These are phyloP conservation scores for Hippophae rhamnoides DNA, from an alignment of 306 rosid species.

Conservation along the genomic window DNA sequence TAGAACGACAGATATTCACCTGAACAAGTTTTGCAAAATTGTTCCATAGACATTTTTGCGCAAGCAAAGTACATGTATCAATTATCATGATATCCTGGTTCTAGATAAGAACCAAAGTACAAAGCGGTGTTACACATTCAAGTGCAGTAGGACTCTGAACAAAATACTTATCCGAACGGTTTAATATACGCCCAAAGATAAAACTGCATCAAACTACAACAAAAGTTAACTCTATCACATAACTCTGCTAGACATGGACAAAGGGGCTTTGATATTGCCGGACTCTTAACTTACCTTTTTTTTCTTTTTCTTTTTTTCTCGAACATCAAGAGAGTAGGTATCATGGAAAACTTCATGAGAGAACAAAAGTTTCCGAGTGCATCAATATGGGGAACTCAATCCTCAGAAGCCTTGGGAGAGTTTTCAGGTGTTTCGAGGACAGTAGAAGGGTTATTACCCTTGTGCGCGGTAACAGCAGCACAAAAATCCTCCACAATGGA, in stretches of 20 bases:
- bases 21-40: no score
- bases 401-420: slow-evolving; percentile 56
- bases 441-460: slow-evolving; percentile 35
- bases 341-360: slow-evolving; percentile 11
- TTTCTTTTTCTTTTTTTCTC: slow-evolving; percentile 10
- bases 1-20: no score
- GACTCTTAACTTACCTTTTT: slow-evolving; percentile 22
- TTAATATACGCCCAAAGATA: slow-evolving; percentile 19
- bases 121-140: slow-evolving; percentile 18
- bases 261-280: slow-evolving; percentile 27
- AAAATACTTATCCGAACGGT: slow-evolving; percentile 21
- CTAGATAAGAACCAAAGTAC: slow-evolving; percentile 4
- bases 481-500: slow-evolving; percentile 66
- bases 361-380: slow-evolving; percentile 14
- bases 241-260: slow-evolving; percentile 44
- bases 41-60: neutral
- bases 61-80: neutral
- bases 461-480: slow-evolving; percentile 47
- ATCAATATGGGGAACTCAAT: slow-evolving; percentile 17
- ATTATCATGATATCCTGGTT: neutral
- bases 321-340: slow-evolving; percentile 8
- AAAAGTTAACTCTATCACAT: slow-evolving; percentile 27
- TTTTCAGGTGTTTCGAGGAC: slow-evolving; percentile 67
- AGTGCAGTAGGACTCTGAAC: slow-evolving; percentile 10
- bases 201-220: slow-evolving; percentile 34